phyloP scores from a whole-genome alignment of 345 rosid species.

The Hypericum perforatum region DNA sequence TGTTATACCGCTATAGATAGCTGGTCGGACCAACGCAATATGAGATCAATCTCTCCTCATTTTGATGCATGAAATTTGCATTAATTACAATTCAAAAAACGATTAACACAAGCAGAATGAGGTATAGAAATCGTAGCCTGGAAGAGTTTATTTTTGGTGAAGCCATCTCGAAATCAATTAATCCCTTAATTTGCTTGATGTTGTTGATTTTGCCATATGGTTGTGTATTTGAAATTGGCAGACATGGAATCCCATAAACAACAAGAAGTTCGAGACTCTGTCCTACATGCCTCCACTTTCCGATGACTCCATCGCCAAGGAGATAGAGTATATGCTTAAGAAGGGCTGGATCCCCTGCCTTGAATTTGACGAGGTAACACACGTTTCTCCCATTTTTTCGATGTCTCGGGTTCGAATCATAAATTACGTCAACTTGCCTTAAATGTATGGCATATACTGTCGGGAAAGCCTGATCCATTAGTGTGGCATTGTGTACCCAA shows the following conservation, averaged over 20 bases:
- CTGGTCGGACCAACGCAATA: no score
- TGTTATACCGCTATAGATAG: no score
- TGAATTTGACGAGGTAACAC: conserved; percentile 55
- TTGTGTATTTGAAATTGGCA: conserved; percentile 4
- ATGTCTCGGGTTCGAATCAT: not conserved
- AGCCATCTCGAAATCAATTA: no score
- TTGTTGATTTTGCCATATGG: no score
- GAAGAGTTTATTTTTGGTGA: not conserved
- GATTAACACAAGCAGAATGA: no score
- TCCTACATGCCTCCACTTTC: conserved; percentile 47
- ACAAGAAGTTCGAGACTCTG: conserved; percentile 47
- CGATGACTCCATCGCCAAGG: conserved; percentile 37
- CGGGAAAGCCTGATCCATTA: not conserved
- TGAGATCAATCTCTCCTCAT: no score
- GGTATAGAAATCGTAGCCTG: no score
- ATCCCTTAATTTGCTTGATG: no score
- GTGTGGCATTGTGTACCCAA: not conserved
- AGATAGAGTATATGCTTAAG: conserved; percentile 52
- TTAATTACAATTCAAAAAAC: no score
- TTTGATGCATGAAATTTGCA: no score
- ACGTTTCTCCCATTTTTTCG: not conserved
- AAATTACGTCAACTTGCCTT: no score
- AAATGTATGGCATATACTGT: no score
- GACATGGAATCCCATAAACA: conserved; percentile 62
- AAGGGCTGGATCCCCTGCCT: conserved; percentile 69